Evolutionary conservation across 495 filamentous ascomycete species (phyloP).

Genomic region (Penicillium lividum): DNA sequence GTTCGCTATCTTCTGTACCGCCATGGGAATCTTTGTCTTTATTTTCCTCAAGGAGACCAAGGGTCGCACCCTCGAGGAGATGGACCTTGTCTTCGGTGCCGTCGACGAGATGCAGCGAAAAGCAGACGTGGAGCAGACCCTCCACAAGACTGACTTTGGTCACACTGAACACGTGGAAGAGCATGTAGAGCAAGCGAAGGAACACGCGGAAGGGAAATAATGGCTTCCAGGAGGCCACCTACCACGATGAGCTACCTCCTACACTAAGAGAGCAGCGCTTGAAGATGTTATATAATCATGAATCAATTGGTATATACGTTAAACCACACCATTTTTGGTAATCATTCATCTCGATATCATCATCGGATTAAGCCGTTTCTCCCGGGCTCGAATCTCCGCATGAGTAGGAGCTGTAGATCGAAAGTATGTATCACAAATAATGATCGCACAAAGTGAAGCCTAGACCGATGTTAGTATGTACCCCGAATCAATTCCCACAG

Average conservation of each 20-base stretch:
- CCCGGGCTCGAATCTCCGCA: neutral
- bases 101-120: slow-evolving; percentile 36
- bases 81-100: slow-evolving; percentile 49
- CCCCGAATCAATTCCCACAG: neutral
- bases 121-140: slow-evolving; percentile 44
- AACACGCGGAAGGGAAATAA: neutral
- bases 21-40: slow-evolving; percentile 36
- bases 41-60: slow-evolving; percentile 65
- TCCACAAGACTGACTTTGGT: slow-evolving; percentile 34
- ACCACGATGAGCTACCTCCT: neutral
- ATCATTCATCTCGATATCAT: neutral
- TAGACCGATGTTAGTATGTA: neutral
- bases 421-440: slow-evolving; percentile 4
- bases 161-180: slow-evolving; percentile 32
- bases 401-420: neutral
- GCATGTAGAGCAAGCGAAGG: neutral
- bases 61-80: slow-evolving; percentile 50
- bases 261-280: neutral
- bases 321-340: too few species aligned
- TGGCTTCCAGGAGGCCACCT: neutral
- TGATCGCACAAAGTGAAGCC: slow-evolving; percentile 7
- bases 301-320: neutral
- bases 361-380: slow-evolving; percentile 1
- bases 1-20: slow-evolving; percentile 53
- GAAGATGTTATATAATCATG: neutral